Evolutionary conservation across 129 eudicot species (phyloP).

Genomic region (Flaveria linearis): DNA sequence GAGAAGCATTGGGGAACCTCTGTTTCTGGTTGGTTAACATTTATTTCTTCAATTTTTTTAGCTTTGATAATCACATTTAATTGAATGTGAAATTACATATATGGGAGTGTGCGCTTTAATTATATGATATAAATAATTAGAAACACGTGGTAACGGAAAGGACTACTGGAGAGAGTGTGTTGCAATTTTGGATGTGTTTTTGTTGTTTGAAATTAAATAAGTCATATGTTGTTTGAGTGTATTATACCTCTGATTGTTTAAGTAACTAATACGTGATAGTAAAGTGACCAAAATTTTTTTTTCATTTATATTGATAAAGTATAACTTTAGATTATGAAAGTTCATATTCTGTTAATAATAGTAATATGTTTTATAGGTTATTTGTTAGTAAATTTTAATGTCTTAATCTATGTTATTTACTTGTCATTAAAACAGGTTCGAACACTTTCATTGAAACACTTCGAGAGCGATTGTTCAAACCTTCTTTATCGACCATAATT

Average conservation of each 20-base stretch:
- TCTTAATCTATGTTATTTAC: slow-evolving; percentile 7
- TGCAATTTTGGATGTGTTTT: background rate
- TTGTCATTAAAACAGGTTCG: slow-evolving; percentile 49
- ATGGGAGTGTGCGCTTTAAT: slow-evolving; percentile 1
- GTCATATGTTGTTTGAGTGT: background rate
- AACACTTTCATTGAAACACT: slow-evolving; percentile 88
- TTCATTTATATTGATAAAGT: background rate
- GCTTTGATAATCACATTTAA: background rate
- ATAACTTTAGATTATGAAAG: background rate
- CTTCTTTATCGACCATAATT: slow-evolving; percentile 83
- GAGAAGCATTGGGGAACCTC: slow-evolving; percentile 94
- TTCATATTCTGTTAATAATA: background rate
- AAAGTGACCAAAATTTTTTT: background rate
- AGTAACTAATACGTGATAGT: background rate
- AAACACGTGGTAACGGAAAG: background rate
- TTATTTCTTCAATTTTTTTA: background rate
- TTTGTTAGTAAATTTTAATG: background rate
- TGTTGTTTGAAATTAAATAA: background rate
- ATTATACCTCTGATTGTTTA: background rate
- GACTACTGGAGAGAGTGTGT: background rate
- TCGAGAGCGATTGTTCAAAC: slow-evolving; percentile 79
- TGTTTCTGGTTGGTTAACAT: slow-evolving; percentile 59
- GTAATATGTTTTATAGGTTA: background rate
- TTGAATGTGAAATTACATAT: background rate
- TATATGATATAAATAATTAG: background rate